Evolutionary conservation across 371 early-diverging fungal species (phyloP).

Genomic region (Apophysomyces variabilis): DNA sequence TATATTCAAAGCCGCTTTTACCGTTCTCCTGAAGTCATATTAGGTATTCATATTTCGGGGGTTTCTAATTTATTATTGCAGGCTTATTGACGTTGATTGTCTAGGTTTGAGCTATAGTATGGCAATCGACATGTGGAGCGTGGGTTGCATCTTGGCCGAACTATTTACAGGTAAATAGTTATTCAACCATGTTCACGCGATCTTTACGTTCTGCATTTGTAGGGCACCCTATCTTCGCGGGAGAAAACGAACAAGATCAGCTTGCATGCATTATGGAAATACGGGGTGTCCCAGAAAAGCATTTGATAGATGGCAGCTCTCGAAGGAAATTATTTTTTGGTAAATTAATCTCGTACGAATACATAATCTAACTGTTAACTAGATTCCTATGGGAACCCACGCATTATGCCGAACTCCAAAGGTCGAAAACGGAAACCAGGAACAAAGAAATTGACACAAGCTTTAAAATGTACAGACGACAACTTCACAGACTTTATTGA

Average conservation of each 20-base stretch:
- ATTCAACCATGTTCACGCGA: not conserved
- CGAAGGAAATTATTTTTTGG: slow-evolving; percentile 89
- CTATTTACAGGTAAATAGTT: slow-evolving; percentile 72
- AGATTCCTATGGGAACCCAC: slow-evolving; percentile 69
- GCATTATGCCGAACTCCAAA: slow-evolving; percentile 79
- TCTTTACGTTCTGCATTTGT: not conserved
- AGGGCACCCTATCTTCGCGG: slow-evolving; percentile 94
- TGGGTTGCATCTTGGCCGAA: slow-evolving; percentile 99
- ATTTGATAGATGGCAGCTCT: slow-evolving; percentile 76
- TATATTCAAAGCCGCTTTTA: slow-evolving; percentile 99
- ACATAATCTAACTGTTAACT: slow-evolving; percentile 20
- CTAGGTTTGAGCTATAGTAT: slow-evolving; percentile 76
- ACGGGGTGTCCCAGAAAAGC: slow-evolving; percentile 78
- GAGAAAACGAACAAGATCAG: slow-evolving; percentile 96
- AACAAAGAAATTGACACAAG: slow-evolving; percentile 71
- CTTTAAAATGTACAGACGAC: slow-evolving; percentile 71
- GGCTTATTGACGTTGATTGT: not conserved
- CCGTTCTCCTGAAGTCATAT: slow-evolving; percentile 96
- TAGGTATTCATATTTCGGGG: slow-evolving; percentile 54
- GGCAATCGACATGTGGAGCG: slow-evolving; percentile 99
- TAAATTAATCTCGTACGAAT: slow-evolving; percentile 32
- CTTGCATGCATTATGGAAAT: slow-evolving; percentile 94
- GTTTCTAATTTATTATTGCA: not conserved
- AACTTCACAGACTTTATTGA: slow-evolving; percentile 85
- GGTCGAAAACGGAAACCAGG: slow-evolving; percentile 82